A percentile compares a stretch with the other conserved stretches of the same genome.
Conservation (phyloP, 2,329 filamentous ascomycete genomes). For the Talaromyces sp. region DNA sequence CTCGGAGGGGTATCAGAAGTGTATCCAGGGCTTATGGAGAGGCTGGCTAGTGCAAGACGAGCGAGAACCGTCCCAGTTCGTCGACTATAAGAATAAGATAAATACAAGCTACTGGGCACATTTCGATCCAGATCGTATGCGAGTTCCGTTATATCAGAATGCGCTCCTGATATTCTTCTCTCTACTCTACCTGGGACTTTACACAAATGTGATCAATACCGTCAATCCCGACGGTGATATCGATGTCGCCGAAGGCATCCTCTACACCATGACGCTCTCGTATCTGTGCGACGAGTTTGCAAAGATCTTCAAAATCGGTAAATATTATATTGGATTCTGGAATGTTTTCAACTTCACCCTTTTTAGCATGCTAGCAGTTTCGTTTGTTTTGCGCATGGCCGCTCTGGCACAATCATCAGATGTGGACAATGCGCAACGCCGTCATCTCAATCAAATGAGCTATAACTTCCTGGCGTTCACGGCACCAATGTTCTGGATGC, state of each 20-base stretch:
- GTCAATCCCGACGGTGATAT: conserved; percentile 81
- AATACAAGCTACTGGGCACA: conserved; percentile 73
- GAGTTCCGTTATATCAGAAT: conserved; percentile 89
- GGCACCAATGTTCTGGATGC: conserved; percentile 95
- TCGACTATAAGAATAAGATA: conserved; percentile 78
- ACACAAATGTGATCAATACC: conserved; percentile 88
- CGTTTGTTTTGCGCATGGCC: conserved; percentile 72
- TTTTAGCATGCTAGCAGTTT: conserved; percentile 72
- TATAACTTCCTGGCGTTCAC: conserved; percentile 94
- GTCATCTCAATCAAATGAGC: conserved; percentile 68
- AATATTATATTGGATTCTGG: conserved; percentile 92
- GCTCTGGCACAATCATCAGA: conserved; percentile 62
- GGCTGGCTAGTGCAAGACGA: conserved; percentile 98
- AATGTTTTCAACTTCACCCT: conserved; percentile 87
- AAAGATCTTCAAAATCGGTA: conserved; percentile 92
- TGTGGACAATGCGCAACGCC: conserved; percentile 47
- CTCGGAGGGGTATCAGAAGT: conserved; percentile 92
- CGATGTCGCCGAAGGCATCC: conserved; percentile 72
- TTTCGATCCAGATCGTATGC: conserved; percentile 90
- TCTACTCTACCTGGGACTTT: conserved; percentile 74
- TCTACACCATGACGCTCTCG: conserved; percentile 87
- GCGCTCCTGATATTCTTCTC: conserved; percentile 79
- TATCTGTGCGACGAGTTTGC: conserved; percentile 82
- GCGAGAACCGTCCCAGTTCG: conserved; percentile 79
- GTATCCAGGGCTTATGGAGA: conserved; percentile 84